These are phyloP conservation scores for Guyanaporus albipodus DNA, from an alignment of 768 basidiomycete species.

Conservation along the genomic window DNA sequence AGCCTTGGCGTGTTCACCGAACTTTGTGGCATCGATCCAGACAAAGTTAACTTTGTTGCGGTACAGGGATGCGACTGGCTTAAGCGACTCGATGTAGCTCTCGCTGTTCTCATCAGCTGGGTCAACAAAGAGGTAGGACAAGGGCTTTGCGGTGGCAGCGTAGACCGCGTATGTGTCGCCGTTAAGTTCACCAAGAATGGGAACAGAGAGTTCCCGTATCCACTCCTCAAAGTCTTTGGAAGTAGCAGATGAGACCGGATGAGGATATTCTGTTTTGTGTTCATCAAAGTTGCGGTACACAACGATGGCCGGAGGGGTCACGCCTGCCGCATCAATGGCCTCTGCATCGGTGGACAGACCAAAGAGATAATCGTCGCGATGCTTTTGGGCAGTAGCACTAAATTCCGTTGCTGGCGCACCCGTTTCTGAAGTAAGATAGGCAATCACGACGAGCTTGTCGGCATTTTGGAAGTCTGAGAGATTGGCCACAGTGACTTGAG, in stretches of 20 bases:
- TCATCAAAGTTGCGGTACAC: conserved; percentile 94
- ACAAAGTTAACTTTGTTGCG: conserved; percentile 94
- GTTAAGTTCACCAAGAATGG: conserved; percentile 86
- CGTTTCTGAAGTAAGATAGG: conserved; percentile 75
- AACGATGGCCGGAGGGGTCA: conserved; percentile 80
- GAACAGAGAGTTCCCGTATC: conserved; percentile 80
- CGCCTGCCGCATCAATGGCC: conserved; percentile 63
- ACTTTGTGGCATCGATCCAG: conserved; percentile 95
- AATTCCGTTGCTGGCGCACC: conserved; percentile 70
- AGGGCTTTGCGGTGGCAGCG: conserved; percentile 75
- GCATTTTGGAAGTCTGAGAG: conserved; percentile 81
- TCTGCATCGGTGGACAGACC: conserved; percentile 76
- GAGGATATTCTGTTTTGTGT: conserved; percentile 63
- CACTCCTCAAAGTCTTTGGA: conserved; percentile 66
- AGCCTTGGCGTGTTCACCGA: conserved; percentile 92
- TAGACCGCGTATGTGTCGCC: conserved; percentile 92
- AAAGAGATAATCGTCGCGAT: conserved; percentile 93
- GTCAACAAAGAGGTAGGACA: conserved; percentile 94
- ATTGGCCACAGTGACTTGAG: conserved; percentile 70
- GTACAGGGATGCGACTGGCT: conserved; percentile 73
- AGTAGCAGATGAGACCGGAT: conserved; percentile 51
- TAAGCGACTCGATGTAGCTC: conserved; percentile 60
- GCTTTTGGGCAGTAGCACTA: conserved; percentile 73
- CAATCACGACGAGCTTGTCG: conserved; percentile 89
- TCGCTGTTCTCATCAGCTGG: conserved; percentile 64